Percentiles rank a stretch among this genome's conserved stretches.
phyloP scores from a whole-genome alignment of 2,329 filamentous ascomycete genomes.

The Aspergillus sp. region DNA sequence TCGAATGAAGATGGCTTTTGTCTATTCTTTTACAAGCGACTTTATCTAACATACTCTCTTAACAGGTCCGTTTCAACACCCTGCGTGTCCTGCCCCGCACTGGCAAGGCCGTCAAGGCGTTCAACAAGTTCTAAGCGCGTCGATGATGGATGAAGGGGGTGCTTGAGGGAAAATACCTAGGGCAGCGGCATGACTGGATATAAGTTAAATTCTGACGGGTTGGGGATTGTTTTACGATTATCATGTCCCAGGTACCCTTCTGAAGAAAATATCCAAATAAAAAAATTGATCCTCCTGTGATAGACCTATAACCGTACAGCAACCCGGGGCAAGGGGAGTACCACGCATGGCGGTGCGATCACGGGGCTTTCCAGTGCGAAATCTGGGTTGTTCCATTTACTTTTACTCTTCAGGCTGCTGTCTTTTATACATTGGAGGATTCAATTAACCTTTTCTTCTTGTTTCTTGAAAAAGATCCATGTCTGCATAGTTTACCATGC shows the following conservation, averaged over 20 bases:
- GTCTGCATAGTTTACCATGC: no score
- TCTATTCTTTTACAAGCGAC: no score
- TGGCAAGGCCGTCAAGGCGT: constrained; percentile 95
- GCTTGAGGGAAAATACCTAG: constrained; percentile 28
- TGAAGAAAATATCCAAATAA: constrained; percentile 37
- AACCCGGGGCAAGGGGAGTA: constrained; percentile 9
- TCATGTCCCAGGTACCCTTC: constrained; percentile 38
- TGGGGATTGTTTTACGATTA: constrained; percentile 36
- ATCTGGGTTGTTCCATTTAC: constrained; percentile 7
- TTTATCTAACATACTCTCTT: constrained; percentile 1
- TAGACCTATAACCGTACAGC: constrained; percentile 21
- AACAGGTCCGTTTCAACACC: constrained; percentile 96
- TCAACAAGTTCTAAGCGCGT: constrained; percentile 88
- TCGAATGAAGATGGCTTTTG: no score
- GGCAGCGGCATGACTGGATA: constrained; percentile 35
- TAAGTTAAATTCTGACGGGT: constrained; percentile 29
- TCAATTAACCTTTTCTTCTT: constrained; percentile 4
- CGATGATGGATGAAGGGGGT: constrained; percentile 22
- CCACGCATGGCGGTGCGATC: constrained; percentile 9
- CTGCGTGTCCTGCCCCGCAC: constrained; percentile 96
- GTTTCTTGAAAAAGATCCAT: neutral
- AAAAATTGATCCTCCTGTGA: constrained; percentile 30
- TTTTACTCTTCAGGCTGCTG: constrained; percentile 3
- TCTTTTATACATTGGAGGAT: constrained; percentile 2
- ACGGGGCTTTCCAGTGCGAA: constrained; percentile 11